Percentiles rank a stretch among this genome's conserved stretches.
Evolutionary conservation across 495 filamentous ascomycete species (phyloP).

Genomic region (Xylaria scruposa): DNA sequence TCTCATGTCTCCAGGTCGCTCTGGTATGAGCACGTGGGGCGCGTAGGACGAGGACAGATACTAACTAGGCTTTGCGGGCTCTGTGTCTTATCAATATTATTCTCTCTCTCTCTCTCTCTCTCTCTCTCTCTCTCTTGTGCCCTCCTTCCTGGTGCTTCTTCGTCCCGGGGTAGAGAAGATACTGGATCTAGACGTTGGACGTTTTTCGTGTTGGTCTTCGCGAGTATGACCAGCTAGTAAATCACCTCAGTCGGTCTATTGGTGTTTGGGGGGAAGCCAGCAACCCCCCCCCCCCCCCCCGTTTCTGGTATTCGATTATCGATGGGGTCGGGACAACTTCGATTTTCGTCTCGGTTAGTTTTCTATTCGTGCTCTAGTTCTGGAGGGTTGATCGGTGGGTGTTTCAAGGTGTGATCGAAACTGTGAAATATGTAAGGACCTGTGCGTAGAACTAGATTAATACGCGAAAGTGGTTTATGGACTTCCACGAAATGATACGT

Average conservation of each 20-base stretch:
- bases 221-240: too few relatives aligned
- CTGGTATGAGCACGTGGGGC: neutral
- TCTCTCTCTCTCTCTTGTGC: neutral
- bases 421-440: too few relatives aligned
- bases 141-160: neutral
- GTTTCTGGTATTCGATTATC: neutral
- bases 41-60: neutral
- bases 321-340: neutral
- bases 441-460: too few relatives aligned
- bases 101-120: neutral
- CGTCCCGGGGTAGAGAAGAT: neutral
- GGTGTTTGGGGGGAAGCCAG: too few relatives aligned
- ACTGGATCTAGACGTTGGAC: neutral
- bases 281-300: too few relatives aligned
- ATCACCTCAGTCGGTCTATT: too few relatives aligned
- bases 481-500: too few relatives aligned
- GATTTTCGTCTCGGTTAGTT: neutral
- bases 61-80: neutral
- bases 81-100: neutral
- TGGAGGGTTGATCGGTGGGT: too few relatives aligned
- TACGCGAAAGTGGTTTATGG: too few relatives aligned
- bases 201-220: neutral
- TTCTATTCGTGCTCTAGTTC: neutral
- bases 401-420: too few relatives aligned
- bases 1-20: neutral